Evolutionary conservation across 2,329 filamentous ascomycete genomes (phyloP).

Genomic region (Macrophomina tecta): DNA sequence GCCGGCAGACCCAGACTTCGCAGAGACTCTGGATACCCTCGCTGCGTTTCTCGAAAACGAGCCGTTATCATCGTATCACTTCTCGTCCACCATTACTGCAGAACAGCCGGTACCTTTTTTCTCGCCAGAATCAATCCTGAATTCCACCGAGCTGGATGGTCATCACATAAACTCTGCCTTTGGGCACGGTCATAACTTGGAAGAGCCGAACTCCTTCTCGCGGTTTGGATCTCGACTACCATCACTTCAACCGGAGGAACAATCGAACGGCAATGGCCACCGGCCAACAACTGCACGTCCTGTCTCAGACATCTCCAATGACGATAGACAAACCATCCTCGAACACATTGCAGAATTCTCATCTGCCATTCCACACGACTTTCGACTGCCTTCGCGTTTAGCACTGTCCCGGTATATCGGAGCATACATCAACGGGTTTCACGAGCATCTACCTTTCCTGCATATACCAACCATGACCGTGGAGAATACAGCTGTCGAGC

Average conservation of each 20-base stretch:
- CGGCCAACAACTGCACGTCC: slow-evolving; percentile 30
- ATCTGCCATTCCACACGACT: slow-evolving; percentile 64
- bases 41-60: slow-evolving; percentile 48
- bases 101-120: slow-evolving; percentile 52
- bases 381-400: slow-evolving; percentile 71
- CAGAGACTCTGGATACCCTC: slow-evolving; percentile 46
- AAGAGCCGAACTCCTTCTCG: slow-evolving; percentile 43
- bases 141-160: slow-evolving; percentile 37
- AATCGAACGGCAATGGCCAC: slow-evolving; percentile 29
- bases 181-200: slow-evolving; percentile 33
- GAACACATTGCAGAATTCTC: slow-evolving; percentile 68
- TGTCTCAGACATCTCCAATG: slow-evolving; percentile 43
- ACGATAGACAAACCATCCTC: slow-evolving; percentile 54
- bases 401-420: slow-evolving; percentile 72
- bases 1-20: slow-evolving; percentile 23
- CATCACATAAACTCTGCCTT: slow-evolving; percentile 28
- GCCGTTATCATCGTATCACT: slow-evolving; percentile 46
- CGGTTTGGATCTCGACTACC: slow-evolving; percentile 48
- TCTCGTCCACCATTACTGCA: slow-evolving; percentile 46
- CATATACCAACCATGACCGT: slow-evolving; percentile 71
- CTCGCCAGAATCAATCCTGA: slow-evolving; percentile 46
- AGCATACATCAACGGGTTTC: slow-evolving; percentile 72
- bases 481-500: slow-evolving; percentile 69
- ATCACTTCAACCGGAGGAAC: slow-evolving; percentile 47
- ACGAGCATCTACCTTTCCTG: slow-evolving; percentile 66